Base-by-base conservation (phyloP, 257 asterid species). In the Rauvolfia tetraphylla region DNA sequence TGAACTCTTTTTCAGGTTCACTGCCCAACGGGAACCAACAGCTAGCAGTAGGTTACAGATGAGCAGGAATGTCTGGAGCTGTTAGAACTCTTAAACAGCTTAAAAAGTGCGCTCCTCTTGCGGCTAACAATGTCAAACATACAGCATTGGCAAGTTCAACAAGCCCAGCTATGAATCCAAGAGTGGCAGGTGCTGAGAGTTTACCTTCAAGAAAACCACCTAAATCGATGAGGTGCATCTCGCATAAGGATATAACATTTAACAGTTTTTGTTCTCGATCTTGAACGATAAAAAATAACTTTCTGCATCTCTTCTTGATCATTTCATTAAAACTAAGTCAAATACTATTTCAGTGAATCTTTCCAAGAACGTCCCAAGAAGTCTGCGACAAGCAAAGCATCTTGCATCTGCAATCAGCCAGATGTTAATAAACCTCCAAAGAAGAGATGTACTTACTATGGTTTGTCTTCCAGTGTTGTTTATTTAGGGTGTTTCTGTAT, bases 401-500 rank as follows among this genome's bases (percentile, higher is more conserved):
- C 72, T 65, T 42, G 17, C 54, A 1, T 31, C 5, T 10, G 49
- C 66, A 51, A 17, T 59, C 36, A 11, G 65, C 33, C 0, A 9
- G 17, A 53, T 42, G 42, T 46, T 46, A 46, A 44, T 10, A 67
- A 68, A 12, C 33, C 62, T 41, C 23, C 78, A 44, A 41, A 54
- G 38, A 49, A 51, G 56, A 54, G 46, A 74, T 75, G 79, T 79
- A 73, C 62, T 65, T 79, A 56, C 59, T 71, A 67, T 71, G 20
- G 14, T 46, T 22, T 48, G 10, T 53, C 59, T 10, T 20, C 27
- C 27, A 1, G 4, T 53, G 10, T 53, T 53, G 3, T 41, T 46
- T 4, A 7, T 31, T 29, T 62, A 5, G 13, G 68, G 23, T 13
- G 41, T 18, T 14, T 33, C 17, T 1, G 12, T 5, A 31, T 36